phyloP scores from a whole-genome alignment of 257 asterid species.

The Mitragyna speciosa region DNA sequence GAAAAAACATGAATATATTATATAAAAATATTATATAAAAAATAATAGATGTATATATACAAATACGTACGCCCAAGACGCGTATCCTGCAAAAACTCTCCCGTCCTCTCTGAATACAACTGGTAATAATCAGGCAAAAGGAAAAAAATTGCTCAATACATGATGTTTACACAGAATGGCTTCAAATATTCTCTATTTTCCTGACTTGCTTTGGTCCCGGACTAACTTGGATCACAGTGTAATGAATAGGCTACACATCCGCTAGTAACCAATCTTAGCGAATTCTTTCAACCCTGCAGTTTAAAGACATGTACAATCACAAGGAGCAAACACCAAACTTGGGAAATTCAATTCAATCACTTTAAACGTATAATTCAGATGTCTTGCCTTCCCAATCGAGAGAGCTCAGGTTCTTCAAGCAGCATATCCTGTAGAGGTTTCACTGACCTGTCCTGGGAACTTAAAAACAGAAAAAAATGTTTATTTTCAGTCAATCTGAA shows the following conservation, averaged over 20 bases:
- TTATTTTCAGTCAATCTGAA: background rate
- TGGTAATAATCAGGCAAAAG: background rate
- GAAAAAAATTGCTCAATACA: background rate
- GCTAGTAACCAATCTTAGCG: slow-evolving; percentile 4
- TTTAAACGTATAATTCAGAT: background rate
- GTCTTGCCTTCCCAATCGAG: slow-evolving; percentile 63
- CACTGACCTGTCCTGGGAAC: slow-evolving; percentile 36
- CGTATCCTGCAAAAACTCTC: background rate
- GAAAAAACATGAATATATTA: too few relatives aligned
- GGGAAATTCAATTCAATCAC: background rate
- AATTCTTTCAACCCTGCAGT: slow-evolving; percentile 37
- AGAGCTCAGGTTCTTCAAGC: slow-evolving; percentile 76
- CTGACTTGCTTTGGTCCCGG: background rate
- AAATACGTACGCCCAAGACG: slow-evolving; percentile 3
- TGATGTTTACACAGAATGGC: background rate
- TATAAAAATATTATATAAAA: too few relatives aligned
- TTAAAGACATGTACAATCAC: slow-evolving; percentile 7
- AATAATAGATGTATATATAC: background rate
- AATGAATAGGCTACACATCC: background rate
- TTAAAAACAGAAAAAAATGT: slow-evolving; percentile 15
- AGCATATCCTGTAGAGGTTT: slow-evolving; percentile 66
- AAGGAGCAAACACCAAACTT: background rate
- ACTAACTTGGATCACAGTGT: too few relatives aligned
- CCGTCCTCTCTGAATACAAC: too few relatives aligned
- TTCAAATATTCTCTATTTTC: background rate